Base-by-base conservation (phyloP, 139 green algal genomes). In the Spirogloea muscicola region DNA sequence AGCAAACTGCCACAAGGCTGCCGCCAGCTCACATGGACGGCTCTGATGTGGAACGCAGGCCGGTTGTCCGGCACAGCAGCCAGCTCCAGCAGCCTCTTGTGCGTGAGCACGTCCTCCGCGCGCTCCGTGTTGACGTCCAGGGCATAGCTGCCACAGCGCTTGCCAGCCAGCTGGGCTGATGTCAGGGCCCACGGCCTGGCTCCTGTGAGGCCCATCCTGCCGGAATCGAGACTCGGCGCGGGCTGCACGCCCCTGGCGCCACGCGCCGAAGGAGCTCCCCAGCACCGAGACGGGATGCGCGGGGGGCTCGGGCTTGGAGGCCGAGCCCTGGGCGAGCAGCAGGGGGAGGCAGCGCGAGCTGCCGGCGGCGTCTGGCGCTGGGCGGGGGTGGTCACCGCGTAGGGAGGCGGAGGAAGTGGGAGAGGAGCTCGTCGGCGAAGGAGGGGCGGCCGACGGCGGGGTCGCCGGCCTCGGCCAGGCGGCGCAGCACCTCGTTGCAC, bases 11-110 rank as follows among this genome's bases (percentile, higher is more conserved):
- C n/a, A n/a, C n/a, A n/a, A n/a, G n/a, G n/a, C n/a, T n/a, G n/a
- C n/a, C n/a, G n/a, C n/a, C n/a, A n/a, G 40, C 63, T 27, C 51
- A 80, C 72, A 59, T 78, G 72, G 13, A 80, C 72, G 21, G 72
- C 27, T 39, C 72, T 38, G 31, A 80, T 63, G 39, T 61, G 49
- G 40, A 80, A 80, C 16, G 48, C 72, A 37, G 64, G 72, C 16
- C 44, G 43, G 43, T 59, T 78, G 1, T 77, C 63, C 48, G 69
- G 72, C 0, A 77, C 58, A 10, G 87, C 66, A 3, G 92, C 94
- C 58, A 88, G 87, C 58, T 96, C 88, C 40, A 98, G 84, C 74
- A 98, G 86, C 36, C 88, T 74, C 77, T 96, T 95, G 79, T 98
- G 94, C 39, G 86, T 93, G 0, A 98, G 71, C 41, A 98, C 89